Evolutionary conservation across 352 stramenopile species (phyloP).

Genomic region (Globisporangium carolinianum): DNA sequence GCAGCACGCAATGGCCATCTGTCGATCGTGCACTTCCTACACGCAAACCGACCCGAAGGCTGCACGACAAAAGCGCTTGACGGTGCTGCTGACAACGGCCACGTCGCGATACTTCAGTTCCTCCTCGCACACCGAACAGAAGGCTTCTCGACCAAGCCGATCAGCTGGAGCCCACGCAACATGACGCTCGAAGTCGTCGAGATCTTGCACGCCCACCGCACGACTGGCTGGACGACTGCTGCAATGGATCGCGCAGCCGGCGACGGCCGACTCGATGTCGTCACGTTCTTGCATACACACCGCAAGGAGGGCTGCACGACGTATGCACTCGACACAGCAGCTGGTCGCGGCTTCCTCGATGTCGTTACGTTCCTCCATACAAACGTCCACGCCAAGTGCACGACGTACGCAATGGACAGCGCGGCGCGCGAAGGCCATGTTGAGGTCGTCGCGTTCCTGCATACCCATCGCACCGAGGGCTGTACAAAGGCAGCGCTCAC

Average conservation of each 20-base stretch:
- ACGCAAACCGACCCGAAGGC: too few relatives aligned
- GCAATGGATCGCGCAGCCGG: conserved; percentile 13
- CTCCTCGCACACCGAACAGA: too few relatives aligned
- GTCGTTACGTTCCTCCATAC: conserved; percentile 5
- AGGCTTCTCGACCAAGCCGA: too few relatives aligned
- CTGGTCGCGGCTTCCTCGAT: conserved; percentile 1
- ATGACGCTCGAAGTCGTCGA: not conserved
- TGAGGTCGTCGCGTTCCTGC: not conserved
- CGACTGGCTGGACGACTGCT: conserved; percentile 8
- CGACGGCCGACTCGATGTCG: conserved; percentile 6
- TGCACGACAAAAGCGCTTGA: too few relatives aligned
- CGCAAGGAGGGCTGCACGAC: conserved; percentile 9
- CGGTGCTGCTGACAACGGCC: too few relatives aligned
- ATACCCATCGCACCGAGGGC: conserved; percentile 1
- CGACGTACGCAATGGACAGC: conserved; percentile 8
- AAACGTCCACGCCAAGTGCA: not conserved
- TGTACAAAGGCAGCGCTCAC: not conserved
- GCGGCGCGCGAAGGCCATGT: conserved; percentile 3
- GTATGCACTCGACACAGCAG: conserved; percentile 8
- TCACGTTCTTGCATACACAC: conserved; percentile 6
- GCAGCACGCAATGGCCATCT: conserved; percentile 10
- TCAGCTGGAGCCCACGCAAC: too few relatives aligned
- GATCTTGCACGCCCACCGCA: conserved; percentile 8
- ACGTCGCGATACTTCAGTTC: too few relatives aligned
- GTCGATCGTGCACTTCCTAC: not conserved